A percentile compares a stretch with the other conserved stretches of the same genome.
These are phyloP conservation scores for Sorghum bicolor DNA, from an alignment of 176 grass and related monocot species.

Conservation along the genomic window DNA sequence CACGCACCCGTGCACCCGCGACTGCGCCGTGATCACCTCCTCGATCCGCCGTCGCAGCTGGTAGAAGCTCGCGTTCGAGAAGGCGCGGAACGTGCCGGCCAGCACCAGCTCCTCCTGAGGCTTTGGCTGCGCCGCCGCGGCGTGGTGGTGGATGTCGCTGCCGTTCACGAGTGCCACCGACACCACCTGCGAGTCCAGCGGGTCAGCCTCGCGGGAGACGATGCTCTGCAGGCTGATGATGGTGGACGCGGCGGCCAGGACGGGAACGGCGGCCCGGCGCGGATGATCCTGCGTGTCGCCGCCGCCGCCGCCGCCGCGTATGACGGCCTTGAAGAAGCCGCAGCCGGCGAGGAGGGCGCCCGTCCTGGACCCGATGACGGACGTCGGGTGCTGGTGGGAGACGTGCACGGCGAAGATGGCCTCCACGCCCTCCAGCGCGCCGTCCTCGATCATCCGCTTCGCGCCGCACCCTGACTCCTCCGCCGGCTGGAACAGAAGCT, in stretches of 20 bases:
- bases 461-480: conserved; percentile 90
- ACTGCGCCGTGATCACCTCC: conserved; percentile 83
- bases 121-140: no score
- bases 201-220: conserved; percentile 80
- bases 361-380: conserved; percentile 67
- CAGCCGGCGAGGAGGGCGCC: conserved; percentile 88
- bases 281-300: neutral
- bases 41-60: conserved; percentile 78
- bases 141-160: neutral
- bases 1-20: conserved; percentile 65
- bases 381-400: conserved; percentile 61
- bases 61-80: conserved; percentile 95
- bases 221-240: conserved; percentile 84
- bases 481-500: conserved; percentile 90
- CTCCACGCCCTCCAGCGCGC: conserved; percentile 80
- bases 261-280: conserved; percentile 9
- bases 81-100: conserved; percentile 91
- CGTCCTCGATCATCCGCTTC: conserved; percentile 94
- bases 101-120: conserved; percentile 19
- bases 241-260: conserved; percentile 67
- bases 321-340: conserved; percentile 83
- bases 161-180: conserved; percentile 60
- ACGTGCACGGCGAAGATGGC: conserved; percentile 97
- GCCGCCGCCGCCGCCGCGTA: conserved; percentile 10
- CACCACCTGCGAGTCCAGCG: conserved; percentile 89